These are phyloP conservation scores for Mucor circinelloides DNA, from an alignment of 371 early-diverging fungal species.

Conservation along the genomic window DNA sequence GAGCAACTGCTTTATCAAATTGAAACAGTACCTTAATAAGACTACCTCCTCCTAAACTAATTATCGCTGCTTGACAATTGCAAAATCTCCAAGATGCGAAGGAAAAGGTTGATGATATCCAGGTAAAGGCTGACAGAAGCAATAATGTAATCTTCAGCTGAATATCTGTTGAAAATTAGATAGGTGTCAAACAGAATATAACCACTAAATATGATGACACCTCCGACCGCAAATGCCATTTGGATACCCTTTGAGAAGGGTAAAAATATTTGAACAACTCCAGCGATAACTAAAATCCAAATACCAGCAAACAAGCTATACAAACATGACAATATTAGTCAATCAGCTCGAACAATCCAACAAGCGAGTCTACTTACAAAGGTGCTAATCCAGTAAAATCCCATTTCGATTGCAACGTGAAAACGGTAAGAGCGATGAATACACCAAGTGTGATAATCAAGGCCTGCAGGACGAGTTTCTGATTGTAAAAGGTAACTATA, in stretches of 20 bases:
- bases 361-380: constrained; percentile 36
- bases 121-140: constrained; percentile 80
- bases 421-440: constrained; percentile 75
- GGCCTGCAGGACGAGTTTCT: constrained; percentile 70
- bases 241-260: constrained; percentile 68
- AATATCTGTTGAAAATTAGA: constrained; percentile 65
- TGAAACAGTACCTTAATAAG: too few relatives aligned
- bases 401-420: constrained; percentile 74
- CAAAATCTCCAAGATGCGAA: constrained; percentile 71
- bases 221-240: constrained; percentile 64
- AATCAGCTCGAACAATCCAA: background rate
- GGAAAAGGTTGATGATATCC: constrained; percentile 81
- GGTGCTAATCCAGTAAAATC: constrained; percentile 74
- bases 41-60: background rate
- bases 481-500: constrained; percentile 60
- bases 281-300: constrained; percentile 60
- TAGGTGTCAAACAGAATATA: constrained; percentile 78
- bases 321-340: background rate
- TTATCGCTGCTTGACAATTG: constrained; percentile 10
- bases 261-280: constrained; percentile 71
- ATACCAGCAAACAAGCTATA: constrained; percentile 62
- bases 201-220: constrained; percentile 73
- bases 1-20: too few relatives aligned
- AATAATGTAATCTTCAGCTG: constrained; percentile 80
- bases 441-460: constrained; percentile 73